A percentile compares a stretch with the other conserved stretches of the same genome.
phyloP scores from a whole-genome alignment of 1,284 basidiomycete species.

The Boletus chippewaensis region DNA sequence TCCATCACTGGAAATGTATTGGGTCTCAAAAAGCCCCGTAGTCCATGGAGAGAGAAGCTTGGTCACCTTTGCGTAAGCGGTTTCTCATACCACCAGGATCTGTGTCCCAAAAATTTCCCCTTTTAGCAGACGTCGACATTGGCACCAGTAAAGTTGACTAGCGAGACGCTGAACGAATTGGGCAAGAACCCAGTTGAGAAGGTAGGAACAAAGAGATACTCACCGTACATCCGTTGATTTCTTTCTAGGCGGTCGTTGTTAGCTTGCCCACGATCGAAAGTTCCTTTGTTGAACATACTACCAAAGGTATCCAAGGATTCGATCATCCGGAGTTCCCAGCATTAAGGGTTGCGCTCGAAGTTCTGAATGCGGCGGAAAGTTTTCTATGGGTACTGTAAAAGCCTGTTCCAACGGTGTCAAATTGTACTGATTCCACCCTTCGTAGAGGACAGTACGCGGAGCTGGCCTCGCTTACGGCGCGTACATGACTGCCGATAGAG shows the following conservation, averaged over 20 bases:
- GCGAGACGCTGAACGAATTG: constrained; percentile 67
- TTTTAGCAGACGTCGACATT: constrained; percentile 47
- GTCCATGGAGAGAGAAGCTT: constrained; percentile 71
- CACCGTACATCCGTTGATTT: constrained; percentile 2
- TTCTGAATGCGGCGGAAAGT: constrained; percentile 91
- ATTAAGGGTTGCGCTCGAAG: constrained; percentile 77
- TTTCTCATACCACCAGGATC: background rate
- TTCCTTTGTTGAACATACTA: constrained; percentile 77
- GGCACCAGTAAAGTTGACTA: constrained; percentile 61
- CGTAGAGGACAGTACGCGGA: constrained; percentile 78
- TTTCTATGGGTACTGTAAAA: constrained; percentile 76
- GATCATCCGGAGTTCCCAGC: constrained; percentile 82
- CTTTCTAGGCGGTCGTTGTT: constrained; percentile 69
- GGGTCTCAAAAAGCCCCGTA: constrained; percentile 63
- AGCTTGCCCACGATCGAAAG: constrained; percentile 93
- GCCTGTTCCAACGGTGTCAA: background rate
- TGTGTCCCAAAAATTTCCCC: background rate
- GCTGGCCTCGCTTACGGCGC: constrained; percentile 94
- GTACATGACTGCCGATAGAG: constrained; percentile 70
- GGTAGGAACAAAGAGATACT: constrained; percentile 35
- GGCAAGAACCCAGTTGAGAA: constrained; percentile 71
- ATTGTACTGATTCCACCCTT: constrained; percentile 14
- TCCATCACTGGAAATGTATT: constrained; percentile 85
- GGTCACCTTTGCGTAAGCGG: constrained; percentile 42
- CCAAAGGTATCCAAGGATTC: constrained; percentile 76